Conservation (phyloP, 176 grass and related monocot species). For the Zea mays region Zm-B73-REFERENCE-NAM-5.0 NC_050101.1:141660001-141660500, state of each 20-base stretch:
- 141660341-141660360: conserved; percentile 12
- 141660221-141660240: conserved; percentile 65
- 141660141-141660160: conserved; percentile 67
- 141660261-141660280: conserved; percentile 54
- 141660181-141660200: conserved; percentile 62
- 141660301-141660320: neutral
- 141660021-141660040: conserved; percentile 58
- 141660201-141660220: conserved; percentile 79
- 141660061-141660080: conserved; percentile 56
- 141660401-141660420: conserved; percentile 19
- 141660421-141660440: neutral
- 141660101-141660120: conserved; percentile 60
- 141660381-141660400: neutral
- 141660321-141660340: conserved; percentile 16
- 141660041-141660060: conserved; percentile 61
- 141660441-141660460: conserved; percentile 1
- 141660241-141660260: conserved; percentile 71
- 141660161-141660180: conserved; percentile 59
- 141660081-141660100: conserved; percentile 60
- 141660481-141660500: neutral
- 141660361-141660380: conserved; percentile 12
- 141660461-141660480: neutral
- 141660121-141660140: conserved; percentile 53
- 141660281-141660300: conserved; percentile 14
- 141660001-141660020: conserved; percentile 45